These are phyloP conservation scores for Nitzschia sp. DNA, from an alignment of 108 stramenopile genomes.

Conservation along the genomic window DNA sequence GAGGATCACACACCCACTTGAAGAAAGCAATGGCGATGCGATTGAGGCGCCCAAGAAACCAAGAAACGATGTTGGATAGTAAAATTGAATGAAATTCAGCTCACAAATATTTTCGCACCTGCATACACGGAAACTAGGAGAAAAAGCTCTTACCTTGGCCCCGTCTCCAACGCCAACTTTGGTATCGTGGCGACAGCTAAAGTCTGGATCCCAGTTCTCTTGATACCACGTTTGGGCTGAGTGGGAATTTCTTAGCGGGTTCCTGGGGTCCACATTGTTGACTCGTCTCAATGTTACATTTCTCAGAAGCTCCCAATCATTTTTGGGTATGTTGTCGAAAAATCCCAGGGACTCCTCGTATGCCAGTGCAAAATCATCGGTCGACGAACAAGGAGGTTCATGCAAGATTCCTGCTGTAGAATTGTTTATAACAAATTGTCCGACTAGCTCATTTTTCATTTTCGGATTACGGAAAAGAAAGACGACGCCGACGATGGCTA, in stretches of 20 bases:
- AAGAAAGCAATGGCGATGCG: too few species aligned
- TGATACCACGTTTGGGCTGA: conserved; percentile 32
- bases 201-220: conserved; percentile 58
- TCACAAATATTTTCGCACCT: conserved; percentile 24
- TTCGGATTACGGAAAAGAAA: too few species aligned
- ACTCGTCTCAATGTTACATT: conserved; percentile 2
- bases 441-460: too few species aligned
- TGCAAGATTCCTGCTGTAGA: too few species aligned
- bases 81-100: conserved; percentile 33
- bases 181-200: conserved; percentile 39
- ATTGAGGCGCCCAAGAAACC: too few species aligned
- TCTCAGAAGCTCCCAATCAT: conserved; percentile 28
- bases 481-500: too few species aligned
- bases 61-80: conserved; percentile 39
- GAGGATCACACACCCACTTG: conserved; percentile 61
- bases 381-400: too few species aligned
- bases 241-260: neutral
- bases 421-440: too few species aligned
- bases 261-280: neutral
- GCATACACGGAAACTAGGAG: neutral
- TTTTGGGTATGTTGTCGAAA: conserved; percentile 33
- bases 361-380: too few species aligned
- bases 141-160: neutral
- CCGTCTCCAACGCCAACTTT: conserved; percentile 12
- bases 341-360: conserved; percentile 29